Percentiles rank a stretch among this genome's conserved stretches.
Evolutionary conservation across 306 rosid genomes (phyloP).

Genomic region (Phaseolus lunatus): DNA sequence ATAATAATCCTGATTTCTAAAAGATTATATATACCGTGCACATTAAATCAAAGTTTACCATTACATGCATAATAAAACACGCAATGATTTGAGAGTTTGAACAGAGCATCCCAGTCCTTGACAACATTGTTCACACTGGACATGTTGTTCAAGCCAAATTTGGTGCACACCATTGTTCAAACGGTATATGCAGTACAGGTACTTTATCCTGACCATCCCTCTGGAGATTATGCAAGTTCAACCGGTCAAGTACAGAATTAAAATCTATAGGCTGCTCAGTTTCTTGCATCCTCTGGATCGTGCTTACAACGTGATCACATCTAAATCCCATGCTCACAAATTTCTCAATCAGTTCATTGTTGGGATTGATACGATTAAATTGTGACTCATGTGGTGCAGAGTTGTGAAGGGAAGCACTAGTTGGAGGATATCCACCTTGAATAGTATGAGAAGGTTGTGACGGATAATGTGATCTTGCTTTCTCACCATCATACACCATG

Average conservation of each 20-base stretch:
- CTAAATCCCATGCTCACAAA: conserved; percentile 78
- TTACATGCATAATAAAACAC: conserved; percentile 81
- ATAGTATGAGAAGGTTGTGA: conserved; percentile 64
- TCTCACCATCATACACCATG: conserved; percentile 71
- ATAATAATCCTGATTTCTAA: conserved; percentile 5
- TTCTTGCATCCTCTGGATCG: conserved; percentile 94
- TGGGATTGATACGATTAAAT: conserved; percentile 65
- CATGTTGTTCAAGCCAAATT: conserved; percentile 33
- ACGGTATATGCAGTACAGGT: conserved; percentile 14
- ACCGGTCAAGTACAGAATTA: conserved; percentile 76
- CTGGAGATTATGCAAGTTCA: conserved; percentile 67
- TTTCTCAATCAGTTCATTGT: conserved; percentile 75
- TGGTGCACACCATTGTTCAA: conserved; percentile 20
- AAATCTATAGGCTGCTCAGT: conserved; percentile 77
- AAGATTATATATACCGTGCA: conserved; percentile 48
- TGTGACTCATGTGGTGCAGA: conserved; percentile 58
- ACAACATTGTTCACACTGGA: conserved; percentile 28
- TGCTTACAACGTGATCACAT: conserved; percentile 70
- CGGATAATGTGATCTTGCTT: conserved; percentile 65
- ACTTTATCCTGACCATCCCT: conserved; percentile 75
- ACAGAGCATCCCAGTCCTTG: conserved; percentile 7
- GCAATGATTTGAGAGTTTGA: conserved; percentile 51
- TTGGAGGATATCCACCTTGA: conserved; percentile 74
- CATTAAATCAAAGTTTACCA: conserved; percentile 50
- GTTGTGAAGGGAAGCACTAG: conserved; percentile 66